Percentiles rank a stretch among this genome's conserved stretches.
Conservation (phyloP, 805 yeast genomes). For the Limtongia smithiae region DNA sequence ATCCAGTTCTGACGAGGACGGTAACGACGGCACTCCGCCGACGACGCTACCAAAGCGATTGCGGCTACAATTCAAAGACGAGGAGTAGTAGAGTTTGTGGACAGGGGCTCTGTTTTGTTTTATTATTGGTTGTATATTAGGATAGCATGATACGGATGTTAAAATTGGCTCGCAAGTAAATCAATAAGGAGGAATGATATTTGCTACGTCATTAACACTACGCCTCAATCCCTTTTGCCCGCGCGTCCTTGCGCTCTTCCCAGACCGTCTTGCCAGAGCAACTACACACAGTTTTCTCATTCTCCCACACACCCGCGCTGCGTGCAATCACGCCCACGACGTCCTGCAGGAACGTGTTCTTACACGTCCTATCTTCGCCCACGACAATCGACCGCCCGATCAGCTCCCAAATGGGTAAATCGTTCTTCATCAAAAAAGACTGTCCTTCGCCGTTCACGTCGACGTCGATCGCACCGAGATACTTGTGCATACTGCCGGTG, state of each 20-base stretch:
- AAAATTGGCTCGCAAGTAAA: not conserved
- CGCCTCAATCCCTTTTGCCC: conserved; percentile 47
- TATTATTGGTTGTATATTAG: not conserved
- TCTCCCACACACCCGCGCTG: conserved; percentile 97
- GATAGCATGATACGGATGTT: too few relatives aligned
- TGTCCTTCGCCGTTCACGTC: conserved; percentile 22
- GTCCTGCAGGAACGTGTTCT: conserved; percentile 16
- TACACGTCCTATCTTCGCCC: conserved; percentile 40
- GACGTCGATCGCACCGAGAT: conserved; percentile 41
- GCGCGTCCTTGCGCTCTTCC: conserved; percentile 86
- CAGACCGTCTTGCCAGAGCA: conserved; percentile 95
- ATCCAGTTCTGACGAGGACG: conserved; percentile 17
- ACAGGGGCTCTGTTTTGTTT: not conserved
- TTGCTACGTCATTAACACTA: not conserved
- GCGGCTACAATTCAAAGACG: conserved; percentile 21
- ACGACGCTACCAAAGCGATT: conserved; percentile 18
- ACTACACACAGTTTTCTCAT: conserved; percentile 85
- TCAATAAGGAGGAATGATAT: not conserved
- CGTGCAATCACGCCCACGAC: conserved; percentile 85
- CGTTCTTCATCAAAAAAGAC: conserved; percentile 24
- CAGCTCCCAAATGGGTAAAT: conserved; percentile 23
- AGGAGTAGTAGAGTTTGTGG: conserved; percentile 4
- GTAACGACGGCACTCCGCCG: not conserved
- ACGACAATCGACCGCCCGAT: conserved; percentile 46
- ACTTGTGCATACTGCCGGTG: conserved; percentile 53